Conservation (phyloP, 73 alveolate species). For the Tetrahymena elliotti region DNA sequence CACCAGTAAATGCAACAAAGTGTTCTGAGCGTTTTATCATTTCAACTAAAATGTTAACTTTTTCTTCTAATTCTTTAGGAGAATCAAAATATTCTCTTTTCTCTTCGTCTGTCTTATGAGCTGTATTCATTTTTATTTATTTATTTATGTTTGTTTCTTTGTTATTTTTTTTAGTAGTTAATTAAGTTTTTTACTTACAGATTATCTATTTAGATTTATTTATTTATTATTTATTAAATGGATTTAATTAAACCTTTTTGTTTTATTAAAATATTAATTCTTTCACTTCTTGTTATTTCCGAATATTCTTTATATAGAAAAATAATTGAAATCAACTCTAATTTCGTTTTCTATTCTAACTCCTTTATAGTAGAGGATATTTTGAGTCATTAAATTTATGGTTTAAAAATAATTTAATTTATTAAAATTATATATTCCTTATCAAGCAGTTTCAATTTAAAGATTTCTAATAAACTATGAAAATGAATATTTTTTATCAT, state of each 20-base stretch:
- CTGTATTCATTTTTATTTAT: slow-evolving; percentile 8
- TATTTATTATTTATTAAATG: no score
- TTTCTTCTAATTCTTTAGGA: slow-evolving; percentile 58
- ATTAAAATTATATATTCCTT: no score
- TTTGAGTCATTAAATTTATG: no score
- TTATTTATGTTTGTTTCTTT: not conserved
- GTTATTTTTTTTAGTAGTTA: not conserved
- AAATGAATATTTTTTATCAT: no score
- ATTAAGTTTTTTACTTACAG: not conserved
- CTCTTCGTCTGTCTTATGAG: slow-evolving; percentile 60
- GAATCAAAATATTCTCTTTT: slow-evolving; percentile 73
- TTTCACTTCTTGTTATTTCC: not conserved
- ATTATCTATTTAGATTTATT: not conserved
- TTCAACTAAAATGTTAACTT: slow-evolving; percentile 53
- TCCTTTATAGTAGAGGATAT: not conserved
- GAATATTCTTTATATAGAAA: not conserved
- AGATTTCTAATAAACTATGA: no score
- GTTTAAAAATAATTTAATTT: no score
- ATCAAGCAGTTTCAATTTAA: no score
- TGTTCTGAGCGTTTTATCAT: slow-evolving; percentile 57
- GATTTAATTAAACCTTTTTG: not conserved
- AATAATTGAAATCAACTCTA: not conserved
- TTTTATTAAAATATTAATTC: no score
- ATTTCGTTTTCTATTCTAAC: not conserved
- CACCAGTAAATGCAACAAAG: slow-evolving; percentile 86